A percentile compares a stretch with the other conserved stretches of the same genome.
These are phyloP conservation scores for Ustilago nuda DNA, from an alignment of 1,284 basidiomycete species.

Conservation along the genomic window DNA sequence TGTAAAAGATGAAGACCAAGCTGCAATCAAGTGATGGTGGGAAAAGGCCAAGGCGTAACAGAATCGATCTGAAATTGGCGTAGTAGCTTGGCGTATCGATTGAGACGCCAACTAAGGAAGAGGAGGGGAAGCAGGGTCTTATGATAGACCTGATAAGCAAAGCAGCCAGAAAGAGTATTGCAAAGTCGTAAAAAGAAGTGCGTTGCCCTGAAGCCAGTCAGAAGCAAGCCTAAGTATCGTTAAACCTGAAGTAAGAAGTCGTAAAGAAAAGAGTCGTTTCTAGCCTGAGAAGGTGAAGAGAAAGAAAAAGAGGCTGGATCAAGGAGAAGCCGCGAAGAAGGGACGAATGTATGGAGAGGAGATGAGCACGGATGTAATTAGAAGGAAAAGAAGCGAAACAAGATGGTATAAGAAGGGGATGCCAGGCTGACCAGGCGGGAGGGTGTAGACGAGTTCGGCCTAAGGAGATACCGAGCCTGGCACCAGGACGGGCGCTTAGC, in stretches of 20 bases:
- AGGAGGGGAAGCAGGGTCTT: not conserved
- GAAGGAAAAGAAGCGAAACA: not conserved
- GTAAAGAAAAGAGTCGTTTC: slow-evolving; percentile 19
- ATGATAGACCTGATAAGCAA: not conserved
- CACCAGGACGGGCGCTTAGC: not conserved
- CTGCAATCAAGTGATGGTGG: not conserved
- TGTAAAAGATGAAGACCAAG: not conserved
- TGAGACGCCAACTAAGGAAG: not conserved
- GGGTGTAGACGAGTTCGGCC: slow-evolving; percentile 2
- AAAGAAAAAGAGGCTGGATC: slow-evolving; percentile 17
- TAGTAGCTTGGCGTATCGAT: not conserved
- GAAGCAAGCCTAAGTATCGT: slow-evolving; percentile 11
- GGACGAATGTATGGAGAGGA: slow-evolving; percentile 2
- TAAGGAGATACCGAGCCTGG: not conserved
- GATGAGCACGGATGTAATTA: not conserved
- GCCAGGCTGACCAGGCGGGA: not conserved
- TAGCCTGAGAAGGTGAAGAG: slow-evolving; percentile 20
- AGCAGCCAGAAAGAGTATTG: not conserved
- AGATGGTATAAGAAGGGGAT: slow-evolving; percentile 1
- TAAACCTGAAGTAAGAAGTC: slow-evolving; percentile 8
- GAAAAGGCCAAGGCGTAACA: slow-evolving; percentile 1
- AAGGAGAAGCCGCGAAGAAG: slow-evolving; percentile 10
- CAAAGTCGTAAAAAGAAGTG: slow-evolving; percentile 12
- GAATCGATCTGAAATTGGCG: not conserved
- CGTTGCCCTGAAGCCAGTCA: slow-evolving; percentile 30